phyloP scores from a whole-genome alignment of 768 basidiomycete genomes.

The Leccinum imitatum region DNA sequence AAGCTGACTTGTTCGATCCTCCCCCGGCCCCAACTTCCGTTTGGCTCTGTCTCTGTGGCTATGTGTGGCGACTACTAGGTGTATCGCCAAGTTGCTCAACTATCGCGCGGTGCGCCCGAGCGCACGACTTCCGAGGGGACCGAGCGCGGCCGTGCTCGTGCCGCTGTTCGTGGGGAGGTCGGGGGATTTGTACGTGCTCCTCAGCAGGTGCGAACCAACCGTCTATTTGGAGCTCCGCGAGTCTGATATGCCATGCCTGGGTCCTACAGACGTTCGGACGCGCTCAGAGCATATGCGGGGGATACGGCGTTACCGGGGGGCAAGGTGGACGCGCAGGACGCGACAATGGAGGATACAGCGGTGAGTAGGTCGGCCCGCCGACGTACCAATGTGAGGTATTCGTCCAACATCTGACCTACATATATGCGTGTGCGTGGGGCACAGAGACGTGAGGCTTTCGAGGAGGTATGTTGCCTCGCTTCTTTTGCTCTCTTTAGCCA shows the following conservation, averaged over 20 bases:
- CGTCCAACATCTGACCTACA: not conserved
- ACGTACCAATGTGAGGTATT: not conserved
- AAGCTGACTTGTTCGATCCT: not conserved
- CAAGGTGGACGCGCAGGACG: slow-evolving; percentile 68
- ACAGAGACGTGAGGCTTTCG: slow-evolving; percentile 84
- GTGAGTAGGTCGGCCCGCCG: slow-evolving; percentile 37
- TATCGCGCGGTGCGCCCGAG: slow-evolving; percentile 28
- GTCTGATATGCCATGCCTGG: not conserved
- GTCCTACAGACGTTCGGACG: slow-evolving; percentile 61
- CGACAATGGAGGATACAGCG: slow-evolving; percentile 74
- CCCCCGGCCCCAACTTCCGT: not conserved
- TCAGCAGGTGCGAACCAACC: slow-evolving; percentile 66
- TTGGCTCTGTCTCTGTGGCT: not conserved
- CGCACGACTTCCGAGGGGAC: slow-evolving; percentile 51
- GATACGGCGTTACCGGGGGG: slow-evolving; percentile 91
- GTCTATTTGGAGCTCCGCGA: not conserved
- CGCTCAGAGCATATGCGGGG: slow-evolving; percentile 74
- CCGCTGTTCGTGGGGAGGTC: slow-evolving; percentile 81
- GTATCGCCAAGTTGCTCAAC: slow-evolving; percentile 25
- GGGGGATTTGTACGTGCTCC: slow-evolving; percentile 82
- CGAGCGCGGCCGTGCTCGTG: slow-evolving; percentile 75
- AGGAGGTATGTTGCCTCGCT: slow-evolving; percentile 58
- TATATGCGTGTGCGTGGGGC: not conserved
- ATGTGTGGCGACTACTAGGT: slow-evolving; percentile 12
- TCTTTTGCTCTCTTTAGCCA: not conserved